Evolutionary conservation across 1,139 yeast species (phyloP).

Genomic region (Kurtzmaniella natalensis): DNA sequence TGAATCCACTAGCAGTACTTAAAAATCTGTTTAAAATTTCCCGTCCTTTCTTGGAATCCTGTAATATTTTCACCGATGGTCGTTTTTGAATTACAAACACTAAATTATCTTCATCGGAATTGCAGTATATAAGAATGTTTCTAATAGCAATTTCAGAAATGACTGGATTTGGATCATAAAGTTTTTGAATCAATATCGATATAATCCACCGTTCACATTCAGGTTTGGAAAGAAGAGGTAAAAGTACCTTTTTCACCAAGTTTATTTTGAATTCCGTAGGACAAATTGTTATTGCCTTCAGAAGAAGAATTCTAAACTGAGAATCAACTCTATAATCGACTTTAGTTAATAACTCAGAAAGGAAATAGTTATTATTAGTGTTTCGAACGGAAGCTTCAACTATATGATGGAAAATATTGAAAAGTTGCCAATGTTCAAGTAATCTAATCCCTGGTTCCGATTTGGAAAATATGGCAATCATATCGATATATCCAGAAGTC

Average conservation of each 20-base stretch:
- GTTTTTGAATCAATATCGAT: slow-evolving; percentile 57
- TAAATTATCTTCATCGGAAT: slow-evolving; percentile 36
- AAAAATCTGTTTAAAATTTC: slow-evolving; percentile 26
- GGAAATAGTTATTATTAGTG: slow-evolving; percentile 53
- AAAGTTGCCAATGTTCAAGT: slow-evolving; percentile 78
- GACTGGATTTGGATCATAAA: slow-evolving; percentile 61
- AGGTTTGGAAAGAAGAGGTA: slow-evolving; percentile 34
- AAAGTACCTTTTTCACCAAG: slow-evolving; percentile 49
- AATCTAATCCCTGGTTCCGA: slow-evolving; percentile 60
- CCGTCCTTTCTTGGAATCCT: slow-evolving; percentile 22
- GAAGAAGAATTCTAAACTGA: slow-evolving; percentile 63
- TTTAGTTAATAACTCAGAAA: slow-evolving; percentile 53
- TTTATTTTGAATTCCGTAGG: slow-evolving; percentile 48
- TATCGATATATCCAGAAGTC: slow-evolving; percentile 70
- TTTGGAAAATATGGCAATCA: slow-evolving; percentile 69
- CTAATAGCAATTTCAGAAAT: slow-evolving; percentile 58
- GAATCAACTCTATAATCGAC: slow-evolving; percentile 62
- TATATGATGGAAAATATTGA: slow-evolving; percentile 73
- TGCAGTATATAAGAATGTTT: slow-evolving; percentile 45
- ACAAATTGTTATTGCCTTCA: slow-evolving; percentile 60
- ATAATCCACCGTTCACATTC: slow-evolving; percentile 36
- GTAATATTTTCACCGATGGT: slow-evolving; percentile 30
- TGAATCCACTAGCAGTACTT: slow-evolving; percentile 30
- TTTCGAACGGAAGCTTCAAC: slow-evolving; percentile 44
- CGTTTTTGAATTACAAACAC: slow-evolving; percentile 24